These are phyloP conservation scores for Suhomyces bokatorum DNA, from an alignment of 1,139 yeast genomes.

Conservation along the genomic window DNA sequence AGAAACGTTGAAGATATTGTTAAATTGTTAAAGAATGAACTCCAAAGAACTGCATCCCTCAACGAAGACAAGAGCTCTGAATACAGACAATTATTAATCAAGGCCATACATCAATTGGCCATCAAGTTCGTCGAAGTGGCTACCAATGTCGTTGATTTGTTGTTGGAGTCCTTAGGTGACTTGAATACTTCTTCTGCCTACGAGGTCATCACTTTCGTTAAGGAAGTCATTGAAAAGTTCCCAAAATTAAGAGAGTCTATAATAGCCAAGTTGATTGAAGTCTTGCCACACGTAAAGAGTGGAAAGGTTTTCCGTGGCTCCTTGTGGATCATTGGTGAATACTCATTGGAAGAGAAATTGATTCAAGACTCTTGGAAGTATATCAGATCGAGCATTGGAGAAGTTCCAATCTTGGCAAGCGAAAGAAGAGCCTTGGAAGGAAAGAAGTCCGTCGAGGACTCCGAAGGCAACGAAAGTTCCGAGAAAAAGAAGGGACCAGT, in stretches of 20 bases:
- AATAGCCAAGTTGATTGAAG: slow-evolving; percentile 59
- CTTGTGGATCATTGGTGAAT: slow-evolving; percentile 95
- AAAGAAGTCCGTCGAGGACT: slow-evolving; percentile 29
- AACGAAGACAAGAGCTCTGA: slow-evolving; percentile 79
- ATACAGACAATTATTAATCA: slow-evolving; percentile 85
- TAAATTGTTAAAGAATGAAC: slow-evolving; percentile 86
- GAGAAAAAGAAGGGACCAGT: slow-evolving; percentile 61
- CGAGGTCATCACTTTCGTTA: slow-evolving; percentile 85
- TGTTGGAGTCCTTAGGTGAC: slow-evolving; percentile 84
- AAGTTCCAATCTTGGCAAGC: slow-evolving; percentile 81
- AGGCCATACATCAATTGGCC: slow-evolving; percentile 88
- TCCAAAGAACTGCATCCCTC: slow-evolving; percentile 66
- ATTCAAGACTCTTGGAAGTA: slow-evolving; percentile 87
- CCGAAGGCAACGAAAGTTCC: slow-evolving; percentile 23
- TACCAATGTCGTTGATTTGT: slow-evolving; percentile 81
- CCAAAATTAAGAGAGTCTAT: slow-evolving; percentile 76
- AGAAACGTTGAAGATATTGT: slow-evolving; percentile 95
- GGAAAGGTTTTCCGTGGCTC: slow-evolving; percentile 94
- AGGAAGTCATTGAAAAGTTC: slow-evolving; percentile 91
- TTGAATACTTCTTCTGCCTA: slow-evolving; percentile 83
- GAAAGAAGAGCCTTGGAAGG: slow-evolving; percentile 55
- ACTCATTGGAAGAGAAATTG: slow-evolving; percentile 68
- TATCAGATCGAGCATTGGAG: slow-evolving; percentile 82
- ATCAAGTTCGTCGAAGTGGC: slow-evolving; percentile 89
- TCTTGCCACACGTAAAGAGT: slow-evolving; percentile 70